Evolutionary conservation across 805 yeast species (phyloP).

Genomic region (Starmerella tilneyi): DNA sequence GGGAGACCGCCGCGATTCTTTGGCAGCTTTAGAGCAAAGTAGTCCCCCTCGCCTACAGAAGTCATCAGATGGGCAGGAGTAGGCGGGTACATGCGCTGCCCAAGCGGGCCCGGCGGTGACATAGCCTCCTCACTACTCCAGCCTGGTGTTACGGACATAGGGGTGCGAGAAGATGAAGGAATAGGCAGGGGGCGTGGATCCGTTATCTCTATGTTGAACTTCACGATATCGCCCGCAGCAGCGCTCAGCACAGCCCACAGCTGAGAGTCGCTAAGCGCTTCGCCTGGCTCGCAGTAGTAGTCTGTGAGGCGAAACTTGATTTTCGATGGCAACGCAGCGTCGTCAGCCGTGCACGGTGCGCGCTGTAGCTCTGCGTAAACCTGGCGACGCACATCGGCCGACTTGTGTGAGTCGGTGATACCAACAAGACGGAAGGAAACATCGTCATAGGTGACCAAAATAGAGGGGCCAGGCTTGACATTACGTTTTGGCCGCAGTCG

Average conservation of each 20-base stretch:
- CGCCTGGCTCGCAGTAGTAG: constrained; percentile 41
- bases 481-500: constrained; percentile 30
- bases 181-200: constrained; percentile 19
- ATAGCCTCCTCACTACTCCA: constrained; percentile 21
- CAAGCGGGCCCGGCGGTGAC: constrained; percentile 15
- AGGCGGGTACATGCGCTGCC: constrained; percentile 38
- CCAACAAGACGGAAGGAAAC: constrained; percentile 43
- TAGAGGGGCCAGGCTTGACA: constrained; percentile 27
- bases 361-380: constrained; percentile 28
- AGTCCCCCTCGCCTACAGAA: constrained; percentile 30
- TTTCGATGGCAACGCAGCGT: constrained; percentile 16
- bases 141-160: constrained; percentile 8
- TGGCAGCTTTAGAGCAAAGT: constrained; percentile 16
- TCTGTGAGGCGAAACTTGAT: constrained; percentile 54
- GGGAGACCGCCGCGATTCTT: background rate
- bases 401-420: constrained; percentile 25
- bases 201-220: constrained; percentile 18
- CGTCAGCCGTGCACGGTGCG: constrained; percentile 11
- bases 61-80: constrained; percentile 62
- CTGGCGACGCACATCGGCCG: constrained; percentile 35
- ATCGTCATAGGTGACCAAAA: constrained; percentile 60
- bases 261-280: constrained; percentile 25
- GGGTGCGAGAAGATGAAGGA: constrained; percentile 1
- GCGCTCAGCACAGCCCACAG: constrained; percentile 26
- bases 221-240: constrained; percentile 26